Conservation (phyloP, 2,329 filamentous ascomycete genomes). For the Epichloe typhina region DNA sequence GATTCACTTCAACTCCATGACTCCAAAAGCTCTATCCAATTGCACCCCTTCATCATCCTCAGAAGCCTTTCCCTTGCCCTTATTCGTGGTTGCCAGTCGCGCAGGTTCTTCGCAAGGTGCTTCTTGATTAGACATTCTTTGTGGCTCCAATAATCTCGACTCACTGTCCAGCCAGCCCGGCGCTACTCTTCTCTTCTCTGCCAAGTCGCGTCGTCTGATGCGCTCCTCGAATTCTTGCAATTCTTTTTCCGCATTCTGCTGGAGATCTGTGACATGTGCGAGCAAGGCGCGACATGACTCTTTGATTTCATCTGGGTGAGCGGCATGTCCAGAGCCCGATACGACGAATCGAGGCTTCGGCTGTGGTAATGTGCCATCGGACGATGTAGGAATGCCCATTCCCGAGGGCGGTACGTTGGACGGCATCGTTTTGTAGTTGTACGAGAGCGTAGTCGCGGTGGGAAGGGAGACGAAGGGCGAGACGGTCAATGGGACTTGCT, state of each 20-base stretch:
- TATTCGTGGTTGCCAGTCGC: conserved; percentile 4
- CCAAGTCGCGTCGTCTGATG: conserved; percentile 52
- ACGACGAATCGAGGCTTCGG: conserved; percentile 60
- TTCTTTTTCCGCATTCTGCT: conserved; percentile 52
- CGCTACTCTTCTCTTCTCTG: conserved; percentile 67
- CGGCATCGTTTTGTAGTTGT: conserved; percentile 85
- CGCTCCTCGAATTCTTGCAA: conserved; percentile 58
- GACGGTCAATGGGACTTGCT: conserved; percentile 85
- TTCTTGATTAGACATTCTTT: conserved; percentile 30
- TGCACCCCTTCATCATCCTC: conserved; percentile 38
- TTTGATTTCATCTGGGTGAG: conserved; percentile 77
- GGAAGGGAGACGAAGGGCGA: conserved; percentile 90
- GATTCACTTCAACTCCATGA: conserved; percentile 23
- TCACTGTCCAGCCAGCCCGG: conserved; percentile 74
- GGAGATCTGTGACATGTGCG: conserved; percentile 57
- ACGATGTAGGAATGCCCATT: conserved; percentile 22
- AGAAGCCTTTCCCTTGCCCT: conserved; percentile 2
- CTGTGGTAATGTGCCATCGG: conserved; percentile 21
- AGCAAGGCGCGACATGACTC: conserved; percentile 68
- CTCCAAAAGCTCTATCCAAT: conserved; percentile 44
- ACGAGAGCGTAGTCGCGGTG: conserved; percentile 79
- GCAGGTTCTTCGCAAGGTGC: conserved; percentile 8
- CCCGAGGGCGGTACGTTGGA: conserved; percentile 57
- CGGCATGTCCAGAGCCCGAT: conserved; percentile 65
- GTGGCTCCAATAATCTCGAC: conserved; percentile 53